A percentile compares a stretch with the other conserved stretches of the same genome.
Conservation (phyloP, 805 yeast species). For the Starmerella sp. region DNA sequence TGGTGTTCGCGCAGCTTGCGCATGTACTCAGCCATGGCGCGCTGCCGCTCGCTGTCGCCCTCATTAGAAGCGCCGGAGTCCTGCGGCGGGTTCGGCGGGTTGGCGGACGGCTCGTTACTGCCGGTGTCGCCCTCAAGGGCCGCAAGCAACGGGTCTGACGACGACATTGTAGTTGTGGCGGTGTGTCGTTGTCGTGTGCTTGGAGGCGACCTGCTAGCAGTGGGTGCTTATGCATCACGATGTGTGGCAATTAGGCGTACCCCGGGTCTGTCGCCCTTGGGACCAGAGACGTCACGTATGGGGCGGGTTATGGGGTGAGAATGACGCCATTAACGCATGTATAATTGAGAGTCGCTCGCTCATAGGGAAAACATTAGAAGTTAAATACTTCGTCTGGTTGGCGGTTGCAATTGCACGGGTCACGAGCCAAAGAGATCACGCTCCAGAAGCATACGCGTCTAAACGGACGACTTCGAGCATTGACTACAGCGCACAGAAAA, state of each 20-base stretch:
- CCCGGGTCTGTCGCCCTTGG: background rate
- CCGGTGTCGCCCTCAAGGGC: conserved; percentile 22
- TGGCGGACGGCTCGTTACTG: background rate
- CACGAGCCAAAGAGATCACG: too few relatives aligned
- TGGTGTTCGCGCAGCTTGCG: conserved; percentile 84
- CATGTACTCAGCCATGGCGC: conserved; percentile 68
- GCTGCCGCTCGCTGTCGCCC: conserved; percentile 59
- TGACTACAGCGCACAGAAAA: too few relatives aligned
- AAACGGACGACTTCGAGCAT: too few relatives aligned
- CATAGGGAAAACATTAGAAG: too few relatives aligned
- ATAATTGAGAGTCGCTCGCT: too few relatives aligned
- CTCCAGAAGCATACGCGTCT: too few relatives aligned
- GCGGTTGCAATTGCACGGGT: too few relatives aligned
- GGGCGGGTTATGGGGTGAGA: too few relatives aligned
- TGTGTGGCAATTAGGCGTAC: conserved; percentile 1
- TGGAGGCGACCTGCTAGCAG: background rate
- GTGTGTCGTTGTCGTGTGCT: background rate
- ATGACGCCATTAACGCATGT: too few relatives aligned
- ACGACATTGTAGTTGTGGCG: conserved; percentile 12
- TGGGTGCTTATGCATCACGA: background rate
- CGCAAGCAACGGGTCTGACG: conserved; percentile 25
- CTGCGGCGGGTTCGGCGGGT: background rate
- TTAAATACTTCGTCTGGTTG: too few relatives aligned
- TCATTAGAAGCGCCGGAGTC: conserved; percentile 21
- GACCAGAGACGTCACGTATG: too few relatives aligned